Evolutionary conservation across 768 basidiomycete genomes (phyloP), one percentile per base, ranked within the genome.

Genomic region (Pulveroboletus sp.): DNA sequence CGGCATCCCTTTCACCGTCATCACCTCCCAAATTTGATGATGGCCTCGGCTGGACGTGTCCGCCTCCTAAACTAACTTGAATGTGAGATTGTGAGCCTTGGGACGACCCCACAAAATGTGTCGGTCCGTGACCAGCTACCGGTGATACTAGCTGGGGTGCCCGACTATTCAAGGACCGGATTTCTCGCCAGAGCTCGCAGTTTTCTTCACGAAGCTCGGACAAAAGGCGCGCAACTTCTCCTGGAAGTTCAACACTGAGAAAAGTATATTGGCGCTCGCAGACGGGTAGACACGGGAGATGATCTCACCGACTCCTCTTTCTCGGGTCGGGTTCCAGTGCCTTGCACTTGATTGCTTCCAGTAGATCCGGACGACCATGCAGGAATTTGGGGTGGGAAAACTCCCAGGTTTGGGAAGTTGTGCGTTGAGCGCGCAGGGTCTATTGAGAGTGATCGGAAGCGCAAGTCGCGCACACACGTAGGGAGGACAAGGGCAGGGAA

Each of bases 351-450:
- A 93, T 93, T 59, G 86, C 86, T 59, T 91, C 88, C 11, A 92
- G 74, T 36, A 92, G 73, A 64, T 92, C 90, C 21, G 85, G 82
- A 10, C 87, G 80, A 0, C 81, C 90, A 36, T 87, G 85, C 19
- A 90, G 73, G 67, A 93, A 92, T 60, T 90, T 89, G 67, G 83
- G 82, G 64, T 94, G 90, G 5, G 85, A 87, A 66, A 94, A 92
- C 64, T 92, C 90, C 88, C 89, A 91, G 4, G 83, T 86, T 68
- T 92, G 88, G 31, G 85, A 82, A 60, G 88, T 85, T 1, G 87
- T 87, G 54, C 88, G 81, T 62, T 90, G 86, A 6, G 89, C 85
- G 40, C 90, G 85, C 21, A 88, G 89, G 5, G 89, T 89, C 81
- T 89, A 65, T 53, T 31, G 38, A 19, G 46, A 45, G 20, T 31